Base-by-base conservation (phyloP, 2,329 filamentous ascomycete genomes). In the Trichoderma oligosporum region DNA sequence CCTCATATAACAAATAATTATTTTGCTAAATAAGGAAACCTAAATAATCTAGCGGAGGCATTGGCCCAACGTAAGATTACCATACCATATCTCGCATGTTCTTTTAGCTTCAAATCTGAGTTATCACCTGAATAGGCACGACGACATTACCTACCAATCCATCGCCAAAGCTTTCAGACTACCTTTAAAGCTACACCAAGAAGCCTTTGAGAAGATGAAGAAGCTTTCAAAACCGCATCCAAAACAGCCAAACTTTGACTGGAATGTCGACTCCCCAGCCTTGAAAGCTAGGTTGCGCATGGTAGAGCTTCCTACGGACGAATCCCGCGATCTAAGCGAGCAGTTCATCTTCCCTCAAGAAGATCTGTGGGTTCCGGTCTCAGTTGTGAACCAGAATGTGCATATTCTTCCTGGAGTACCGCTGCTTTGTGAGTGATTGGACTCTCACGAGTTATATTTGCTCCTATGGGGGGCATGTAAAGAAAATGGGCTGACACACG, bases 71-170 rank as follows among this genome's bases (percentile, higher is more conserved):
- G 88, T 93, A 75, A 77, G 86, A 61, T 18, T 18, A 11, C 11
- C 41, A 6, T 9, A 16, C n/a, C 18, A 9, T 6, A 20, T 18
- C 16, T 11, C 31, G 1, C 7, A 9, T 46, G 27, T n/a, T 31
- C 11, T 24, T 14, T n/a, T 20, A 14, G 20, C 4, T 18, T 9
- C 16, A 25, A 4, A 11, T 39, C 20, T 16, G 35, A 48, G 67
- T 69, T 38, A 69, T 53, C 35, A 46, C 27, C 11, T 6, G 25
- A 53, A 16, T 41, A 95, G 90, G 56, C 93, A 97, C 77, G 94
- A 99, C 73, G 94, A 99, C 70, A 97, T 97, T 65, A 97, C 94
- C 24, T 99, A 99, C 75, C 81, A 89, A 68, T 93, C 91, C 36
- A 95, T 99, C 70, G 92, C 90, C 62, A 91, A 91, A 70, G 94